Percentiles rank a stretch among this genome's conserved stretches.
phyloP scores from a whole-genome alignment of 2,329 filamentous ascomycete genomes.

The Neopestalotiopsis sp. region DNA sequence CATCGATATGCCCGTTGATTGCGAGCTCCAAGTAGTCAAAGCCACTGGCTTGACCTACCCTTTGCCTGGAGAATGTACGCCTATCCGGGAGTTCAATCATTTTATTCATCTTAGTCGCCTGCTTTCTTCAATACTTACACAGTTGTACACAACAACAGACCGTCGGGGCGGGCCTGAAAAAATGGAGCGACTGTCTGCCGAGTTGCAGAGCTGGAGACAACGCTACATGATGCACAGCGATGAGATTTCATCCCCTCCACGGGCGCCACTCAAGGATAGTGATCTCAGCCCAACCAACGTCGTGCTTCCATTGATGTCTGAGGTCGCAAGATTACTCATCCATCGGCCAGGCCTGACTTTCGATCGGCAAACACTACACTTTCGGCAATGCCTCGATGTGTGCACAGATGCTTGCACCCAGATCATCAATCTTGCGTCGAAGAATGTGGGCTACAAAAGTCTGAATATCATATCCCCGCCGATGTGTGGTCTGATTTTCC shows the following conservation, averaged over 20 bases:
- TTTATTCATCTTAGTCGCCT: neutral
- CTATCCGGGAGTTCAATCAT: conserved; percentile 4
- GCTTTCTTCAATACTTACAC: conserved; percentile 4
- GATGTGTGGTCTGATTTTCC: conserved; percentile 6
- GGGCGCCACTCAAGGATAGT: neutral
- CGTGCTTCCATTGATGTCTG: conserved; percentile 7
- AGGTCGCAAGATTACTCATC: conserved; percentile 8
- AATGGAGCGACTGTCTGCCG: conserved; percentile 1
- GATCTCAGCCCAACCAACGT: neutral
- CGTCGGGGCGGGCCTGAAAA: conserved; percentile 5
- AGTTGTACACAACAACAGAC: conserved; percentile 17
- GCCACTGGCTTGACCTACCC: neutral
- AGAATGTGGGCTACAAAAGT: neutral
- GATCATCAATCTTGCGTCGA: neutral
- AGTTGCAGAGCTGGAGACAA: conserved; percentile 2
- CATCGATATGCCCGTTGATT: conserved; percentile 10
- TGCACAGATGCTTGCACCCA: neutral
- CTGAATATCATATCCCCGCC: conserved; percentile 1
- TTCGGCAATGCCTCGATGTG: conserved; percentile 10
- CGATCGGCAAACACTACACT: neutral
- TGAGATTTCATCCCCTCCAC: neutral
- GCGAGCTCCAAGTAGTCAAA: conserved; percentile 4
- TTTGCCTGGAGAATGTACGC: conserved; percentile 13
- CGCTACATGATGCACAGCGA: neutral
- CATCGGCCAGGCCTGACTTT: conserved; percentile 15